Evolutionary conservation across 441 rosid genomes (phyloP).

Genomic region (Lepidium campestre): DNA sequence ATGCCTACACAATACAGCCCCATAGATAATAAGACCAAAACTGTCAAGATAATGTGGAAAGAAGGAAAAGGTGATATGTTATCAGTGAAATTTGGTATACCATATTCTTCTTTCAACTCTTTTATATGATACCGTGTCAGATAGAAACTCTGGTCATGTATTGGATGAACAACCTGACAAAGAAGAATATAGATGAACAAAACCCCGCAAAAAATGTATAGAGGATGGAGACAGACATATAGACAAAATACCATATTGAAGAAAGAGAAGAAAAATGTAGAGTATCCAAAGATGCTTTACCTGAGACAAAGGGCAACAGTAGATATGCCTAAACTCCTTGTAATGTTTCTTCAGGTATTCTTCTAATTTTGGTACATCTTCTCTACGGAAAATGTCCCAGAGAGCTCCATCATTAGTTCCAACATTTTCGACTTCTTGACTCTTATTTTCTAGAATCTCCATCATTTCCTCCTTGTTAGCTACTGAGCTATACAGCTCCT

Average conservation of each 20-base stretch:
- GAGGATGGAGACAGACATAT: not conserved
- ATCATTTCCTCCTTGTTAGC: slow-evolving; percentile 20
- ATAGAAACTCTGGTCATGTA: slow-evolving; percentile 73
- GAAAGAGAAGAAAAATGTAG: not conserved
- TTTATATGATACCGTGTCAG: slow-evolving; percentile 54
- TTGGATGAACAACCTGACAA: slow-evolving; percentile 65
- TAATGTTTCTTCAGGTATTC: slow-evolving; percentile 59
- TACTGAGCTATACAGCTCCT: slow-evolving; percentile 37
- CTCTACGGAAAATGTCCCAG: slow-evolving; percentile 87
- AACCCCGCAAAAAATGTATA: not conserved
- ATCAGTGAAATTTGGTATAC: slow-evolving; percentile 28
- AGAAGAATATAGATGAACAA: not conserved
- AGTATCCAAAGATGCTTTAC: slow-evolving; percentile 25
- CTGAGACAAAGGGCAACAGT: slow-evolving; percentile 50
- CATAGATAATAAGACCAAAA: not conserved
- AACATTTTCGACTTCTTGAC: slow-evolving; percentile 6
- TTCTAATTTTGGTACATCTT: slow-evolving; percentile 68
- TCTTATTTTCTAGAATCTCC: not conserved
- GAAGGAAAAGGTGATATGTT: not conserved
- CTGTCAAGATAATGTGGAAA: not conserved
- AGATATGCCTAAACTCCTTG: slow-evolving; percentile 60
- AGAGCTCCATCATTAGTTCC: slow-evolving; percentile 53
- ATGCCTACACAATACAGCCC: slow-evolving; percentile 41
- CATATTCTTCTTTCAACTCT: slow-evolving; percentile 79
- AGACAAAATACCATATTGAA: not conserved